A percentile compares a stretch with the other conserved stretches of the same genome.
phyloP scores from a whole-genome alignment of 2,329 filamentous ascomycete genomes.

The Ascomycota sp. region DNA sequence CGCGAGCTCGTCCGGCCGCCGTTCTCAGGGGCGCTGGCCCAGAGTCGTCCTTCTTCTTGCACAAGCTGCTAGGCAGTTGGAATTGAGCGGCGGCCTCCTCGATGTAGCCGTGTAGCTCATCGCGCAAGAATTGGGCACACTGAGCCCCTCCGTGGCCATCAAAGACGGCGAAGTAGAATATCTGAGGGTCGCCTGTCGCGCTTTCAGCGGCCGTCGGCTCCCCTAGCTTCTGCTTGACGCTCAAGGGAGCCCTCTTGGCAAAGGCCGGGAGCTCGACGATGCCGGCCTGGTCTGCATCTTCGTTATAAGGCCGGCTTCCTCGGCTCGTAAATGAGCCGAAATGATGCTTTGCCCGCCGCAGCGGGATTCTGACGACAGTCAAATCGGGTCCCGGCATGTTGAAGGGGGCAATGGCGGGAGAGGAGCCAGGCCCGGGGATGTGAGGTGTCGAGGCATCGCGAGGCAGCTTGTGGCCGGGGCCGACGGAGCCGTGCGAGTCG shows the following conservation, averaged over 20 bases:
- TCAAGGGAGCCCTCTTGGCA: slow-evolving; percentile 60
- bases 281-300: slow-evolving; percentile 85
- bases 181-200: slow-evolving; percentile 72
- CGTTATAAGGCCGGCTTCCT: slow-evolving; percentile 73
- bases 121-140: slow-evolving; percentile 70
- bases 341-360: slow-evolving; percentile 88
- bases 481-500: slow-evolving; percentile 44
- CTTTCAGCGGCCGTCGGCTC: slow-evolving; percentile 54
- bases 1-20: neutral
- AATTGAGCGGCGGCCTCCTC: slow-evolving; percentile 64
- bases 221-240: slow-evolving; percentile 27
- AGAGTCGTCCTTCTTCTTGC: slow-evolving; percentile 17
- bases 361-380: slow-evolving; percentile 84
- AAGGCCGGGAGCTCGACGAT: slow-evolving; percentile 89
- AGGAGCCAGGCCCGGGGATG: slow-evolving; percentile 29
- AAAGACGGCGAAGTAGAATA: slow-evolving; percentile 95
- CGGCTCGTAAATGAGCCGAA: slow-evolving; percentile 65
- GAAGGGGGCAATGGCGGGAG: slow-evolving; percentile 37
- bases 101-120: slow-evolving; percentile 73
- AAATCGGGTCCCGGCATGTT: slow-evolving; percentile 50
- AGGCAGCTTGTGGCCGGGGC: slow-evolving; percentile 67
- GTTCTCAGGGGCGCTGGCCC: no score
- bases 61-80: slow-evolving; percentile 56
- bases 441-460: slow-evolving; percentile 71
- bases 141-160: slow-evolving; percentile 86